Evolutionary conservation across 2,329 filamentous ascomycete genomes (phyloP).

Genomic region (Pseudogymnoascus sp.): DNA sequence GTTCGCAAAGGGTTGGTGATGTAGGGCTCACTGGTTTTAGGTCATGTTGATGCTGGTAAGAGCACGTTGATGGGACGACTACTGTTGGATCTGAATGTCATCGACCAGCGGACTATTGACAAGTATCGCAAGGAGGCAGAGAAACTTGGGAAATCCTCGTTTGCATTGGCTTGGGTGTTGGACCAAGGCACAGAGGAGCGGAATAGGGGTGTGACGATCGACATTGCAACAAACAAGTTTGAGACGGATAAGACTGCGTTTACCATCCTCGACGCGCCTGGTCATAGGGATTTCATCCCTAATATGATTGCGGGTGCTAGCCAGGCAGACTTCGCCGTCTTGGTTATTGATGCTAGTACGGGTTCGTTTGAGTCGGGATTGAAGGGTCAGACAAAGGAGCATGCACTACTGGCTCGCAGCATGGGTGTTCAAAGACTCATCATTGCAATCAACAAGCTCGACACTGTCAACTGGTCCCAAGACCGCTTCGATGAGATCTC

Average conservation of each 20-base stretch:
- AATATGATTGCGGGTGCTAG: constrained; percentile 98
- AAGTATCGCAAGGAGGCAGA: constrained; percentile 84
- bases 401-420: constrained; percentile 80
- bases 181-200: constrained; percentile 88
- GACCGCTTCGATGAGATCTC: constrained; percentile 78
- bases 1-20: not conserved
- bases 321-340: constrained; percentile 89
- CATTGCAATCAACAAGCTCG: constrained; percentile 92
- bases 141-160: constrained; percentile 87
- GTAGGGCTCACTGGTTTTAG: constrained; percentile 36
- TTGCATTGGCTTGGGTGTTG: constrained; percentile 93
- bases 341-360: constrained; percentile 85
- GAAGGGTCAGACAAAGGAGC: constrained; percentile 89
- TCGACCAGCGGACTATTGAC: constrained; percentile 81
- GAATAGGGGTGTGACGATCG: constrained; percentile 85
- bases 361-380: constrained; percentile 92
- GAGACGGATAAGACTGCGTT: constrained; percentile 81
- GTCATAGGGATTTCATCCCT: constrained; percentile 91
- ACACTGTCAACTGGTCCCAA: constrained; percentile 75
- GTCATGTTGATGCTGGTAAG: constrained; percentile 95
- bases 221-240: constrained; percentile 92
- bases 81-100: constrained; percentile 76
- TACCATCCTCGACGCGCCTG: constrained; percentile 91
- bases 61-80: constrained; percentile 96
- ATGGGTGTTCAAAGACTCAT: constrained; percentile 84